Evolutionary conservation across 163 green algal species (phyloP).

Genomic region (Scenedesmus sp.): DNA sequence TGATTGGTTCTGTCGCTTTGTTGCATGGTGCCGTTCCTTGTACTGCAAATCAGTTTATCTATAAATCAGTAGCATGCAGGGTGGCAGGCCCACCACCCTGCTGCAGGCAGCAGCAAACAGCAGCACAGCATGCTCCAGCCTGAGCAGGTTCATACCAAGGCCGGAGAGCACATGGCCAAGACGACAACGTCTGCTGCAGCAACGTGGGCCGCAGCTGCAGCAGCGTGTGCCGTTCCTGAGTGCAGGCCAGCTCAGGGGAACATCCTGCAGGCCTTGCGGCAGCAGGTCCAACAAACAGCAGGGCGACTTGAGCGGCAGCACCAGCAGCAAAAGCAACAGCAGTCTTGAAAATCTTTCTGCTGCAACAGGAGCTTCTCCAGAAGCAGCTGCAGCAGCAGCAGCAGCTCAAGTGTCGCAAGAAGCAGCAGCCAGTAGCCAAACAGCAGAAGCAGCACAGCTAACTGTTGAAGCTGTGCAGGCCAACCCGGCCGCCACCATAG

Average conservation of each 20-base stretch:
- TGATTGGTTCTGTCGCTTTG: neutral
- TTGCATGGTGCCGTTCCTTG: neutral
- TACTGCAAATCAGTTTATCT: neutral
- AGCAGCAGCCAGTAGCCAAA: constrained; percentile 24
- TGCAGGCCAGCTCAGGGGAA: neutral
- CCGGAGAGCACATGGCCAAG: neutral
- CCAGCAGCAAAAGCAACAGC: neutral
- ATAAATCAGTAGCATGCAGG: neutral
- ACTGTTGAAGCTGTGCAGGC: constrained; percentile 27
- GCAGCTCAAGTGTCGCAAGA: neutral
- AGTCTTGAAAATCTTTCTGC: neutral
- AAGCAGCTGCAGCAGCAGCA: neutral
- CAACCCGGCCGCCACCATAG: constrained; percentile 50
- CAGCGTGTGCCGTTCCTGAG: neutral
- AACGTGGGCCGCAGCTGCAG: neutral
- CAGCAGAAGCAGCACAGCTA: neutral
- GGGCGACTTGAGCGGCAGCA: neutral
- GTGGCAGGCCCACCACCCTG: neutral
- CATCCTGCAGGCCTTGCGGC: neutral
- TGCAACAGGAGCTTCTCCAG: neutral
- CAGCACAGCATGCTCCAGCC: constrained; percentile 13
- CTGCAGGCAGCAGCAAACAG: neutral
- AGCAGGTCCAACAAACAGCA: neutral
- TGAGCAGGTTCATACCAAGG: neutral
- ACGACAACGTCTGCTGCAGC: neutral